These are phyloP conservation scores for Coemansia interrupta DNA, from an alignment of 192 early-diverging fungal genomes.

Conservation along the genomic window DNA sequence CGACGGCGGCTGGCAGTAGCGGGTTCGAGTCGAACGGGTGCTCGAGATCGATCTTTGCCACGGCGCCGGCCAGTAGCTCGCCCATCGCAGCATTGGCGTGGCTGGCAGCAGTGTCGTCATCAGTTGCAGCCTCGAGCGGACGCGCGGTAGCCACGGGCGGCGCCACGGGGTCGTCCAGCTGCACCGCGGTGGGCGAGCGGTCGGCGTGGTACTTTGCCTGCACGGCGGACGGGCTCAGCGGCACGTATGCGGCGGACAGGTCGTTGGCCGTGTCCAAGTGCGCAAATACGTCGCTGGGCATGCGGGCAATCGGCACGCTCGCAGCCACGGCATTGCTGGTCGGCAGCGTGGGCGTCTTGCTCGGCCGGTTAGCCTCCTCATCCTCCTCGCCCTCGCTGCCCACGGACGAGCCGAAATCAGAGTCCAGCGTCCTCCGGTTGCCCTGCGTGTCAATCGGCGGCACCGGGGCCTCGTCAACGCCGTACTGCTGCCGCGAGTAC, in stretches of 20 bases:
- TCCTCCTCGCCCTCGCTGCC: neutral
- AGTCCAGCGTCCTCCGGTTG: constrained; percentile 19
- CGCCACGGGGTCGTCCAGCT: too few relatives aligned
- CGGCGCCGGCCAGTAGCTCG: neutral
- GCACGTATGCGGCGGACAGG: constrained; percentile 10
- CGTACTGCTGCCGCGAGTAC: constrained; percentile 2
- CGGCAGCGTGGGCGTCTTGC: constrained; percentile 6
- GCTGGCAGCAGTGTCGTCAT: too few relatives aligned
- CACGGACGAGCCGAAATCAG: constrained; percentile 33
- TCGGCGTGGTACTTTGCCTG: neutral
- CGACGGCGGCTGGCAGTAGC: neutral
- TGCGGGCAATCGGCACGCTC: neutral
- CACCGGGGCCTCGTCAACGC: constrained; percentile 2
- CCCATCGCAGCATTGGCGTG: neutral
- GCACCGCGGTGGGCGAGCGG: too few relatives aligned
- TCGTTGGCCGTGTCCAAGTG: constrained; percentile 9
- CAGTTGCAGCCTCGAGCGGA: neutral
- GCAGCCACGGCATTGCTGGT: neutral
- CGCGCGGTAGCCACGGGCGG: neutral
- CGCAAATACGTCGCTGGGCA: constrained; percentile 11
- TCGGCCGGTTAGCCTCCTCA: neutral
- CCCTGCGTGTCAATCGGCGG: neutral
- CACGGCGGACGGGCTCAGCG: constrained; percentile 14
- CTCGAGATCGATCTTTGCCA: constrained; percentile 3
- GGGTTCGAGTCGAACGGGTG: constrained; percentile 11